These are phyloP conservation scores for Candida sojae DNA, from an alignment of 1,139 yeast genomes.

Conservation along the genomic window DNA sequence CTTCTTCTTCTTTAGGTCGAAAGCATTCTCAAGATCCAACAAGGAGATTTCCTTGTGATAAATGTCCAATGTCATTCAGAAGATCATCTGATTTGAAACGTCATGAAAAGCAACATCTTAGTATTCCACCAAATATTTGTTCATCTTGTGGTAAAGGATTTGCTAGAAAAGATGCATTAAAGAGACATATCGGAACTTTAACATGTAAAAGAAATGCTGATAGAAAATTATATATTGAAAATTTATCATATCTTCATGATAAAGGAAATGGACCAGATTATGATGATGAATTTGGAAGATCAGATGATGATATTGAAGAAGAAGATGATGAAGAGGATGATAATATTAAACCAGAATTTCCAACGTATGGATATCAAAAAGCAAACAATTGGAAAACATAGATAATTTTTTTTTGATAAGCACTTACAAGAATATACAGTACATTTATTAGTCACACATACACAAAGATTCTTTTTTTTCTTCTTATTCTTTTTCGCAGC, in stretches of 20 bases:
- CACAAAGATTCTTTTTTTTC: too few species aligned
- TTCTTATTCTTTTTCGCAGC: too few species aligned
- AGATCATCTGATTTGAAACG: slow-evolving; percentile 66
- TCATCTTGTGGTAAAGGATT: slow-evolving; percentile 77
- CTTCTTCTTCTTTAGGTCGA: neutral
- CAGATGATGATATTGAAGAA: slow-evolving; percentile 4
- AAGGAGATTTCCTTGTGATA: slow-evolving; percentile 45
- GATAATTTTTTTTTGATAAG: neutral
- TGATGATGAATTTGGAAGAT: neutral
- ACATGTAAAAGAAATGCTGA: slow-evolving; percentile 71
- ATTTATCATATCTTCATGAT: slow-evolving; percentile 28
- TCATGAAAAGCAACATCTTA: slow-evolving; percentile 61
- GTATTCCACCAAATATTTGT: slow-evolving; percentile 69
- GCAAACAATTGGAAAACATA: slow-evolving; percentile 4
- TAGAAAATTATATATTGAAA: slow-evolving; percentile 42
- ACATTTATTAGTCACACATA: too few species aligned
- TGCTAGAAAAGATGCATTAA: slow-evolving; percentile 79
- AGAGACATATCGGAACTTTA: slow-evolving; percentile 69
- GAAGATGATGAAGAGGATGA: slow-evolving; percentile 10
- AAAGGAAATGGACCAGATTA: slow-evolving; percentile 3
- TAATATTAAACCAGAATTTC: slow-evolving; percentile 9
- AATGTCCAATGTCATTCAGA: slow-evolving; percentile 59
- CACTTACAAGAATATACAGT: neutral
- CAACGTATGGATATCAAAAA: slow-evolving; percentile 14
- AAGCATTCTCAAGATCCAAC: slow-evolving; percentile 15